Conservation (phyloP, 176 grass and related monocot species). For the Ananas comosus region DNA sequence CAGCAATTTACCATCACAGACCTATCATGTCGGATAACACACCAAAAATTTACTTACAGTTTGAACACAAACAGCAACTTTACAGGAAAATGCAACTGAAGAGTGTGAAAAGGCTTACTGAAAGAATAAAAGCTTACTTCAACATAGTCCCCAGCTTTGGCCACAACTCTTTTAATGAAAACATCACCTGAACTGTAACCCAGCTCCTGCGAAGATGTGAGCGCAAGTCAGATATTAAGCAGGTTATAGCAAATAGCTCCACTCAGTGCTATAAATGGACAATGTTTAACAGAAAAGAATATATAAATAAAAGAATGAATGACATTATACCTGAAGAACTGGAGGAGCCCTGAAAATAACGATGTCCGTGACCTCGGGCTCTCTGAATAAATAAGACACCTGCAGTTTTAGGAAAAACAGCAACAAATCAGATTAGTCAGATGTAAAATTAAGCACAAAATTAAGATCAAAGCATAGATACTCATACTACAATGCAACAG, state of each 20-base stretch:
- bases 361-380: constrained; percentile 80
- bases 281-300: constrained; percentile 2
- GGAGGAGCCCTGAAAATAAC: constrained; percentile 72
- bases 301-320: constrained; percentile 5
- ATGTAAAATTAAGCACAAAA: neutral
- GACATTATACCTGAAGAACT: constrained; percentile 47
- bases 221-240: neutral
- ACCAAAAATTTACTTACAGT: constrained; percentile 16
- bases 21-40: constrained; percentile 29
- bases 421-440: neutral
- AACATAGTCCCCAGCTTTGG: constrained; percentile 63
- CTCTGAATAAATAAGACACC: constrained; percentile 78
- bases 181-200: constrained; percentile 86
- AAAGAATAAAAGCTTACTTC: constrained; percentile 76
- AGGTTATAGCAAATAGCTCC: no score
- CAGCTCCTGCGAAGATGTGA: constrained; percentile 32
- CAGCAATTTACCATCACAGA: constrained; percentile 64
- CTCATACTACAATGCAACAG: neutral
- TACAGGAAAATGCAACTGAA: neutral
- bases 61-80: constrained; percentile 4
- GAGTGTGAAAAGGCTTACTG: constrained; percentile 27
- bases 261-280: no score
- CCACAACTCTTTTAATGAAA: constrained; percentile 95
- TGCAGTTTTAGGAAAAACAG: constrained; percentile 23
- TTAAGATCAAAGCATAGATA: neutral